phyloP scores from a whole-genome alignment of 768 basidiomycete genomes.

The Heimioporus sp. region DNA sequence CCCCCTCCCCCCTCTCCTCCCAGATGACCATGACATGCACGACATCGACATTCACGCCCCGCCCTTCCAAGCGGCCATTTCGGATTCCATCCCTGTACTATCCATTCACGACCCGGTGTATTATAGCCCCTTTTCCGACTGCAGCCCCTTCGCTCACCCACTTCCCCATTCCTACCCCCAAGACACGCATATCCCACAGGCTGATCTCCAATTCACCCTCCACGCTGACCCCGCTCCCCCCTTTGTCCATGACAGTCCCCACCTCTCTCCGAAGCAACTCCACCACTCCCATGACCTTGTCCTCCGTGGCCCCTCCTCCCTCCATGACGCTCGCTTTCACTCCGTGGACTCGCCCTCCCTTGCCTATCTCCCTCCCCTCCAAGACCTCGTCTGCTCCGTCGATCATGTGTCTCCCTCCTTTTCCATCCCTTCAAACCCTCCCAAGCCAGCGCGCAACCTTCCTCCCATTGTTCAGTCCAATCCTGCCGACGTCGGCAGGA shows the following conservation, averaged over 20 bases:
- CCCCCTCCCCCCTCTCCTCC: conserved; percentile 14
- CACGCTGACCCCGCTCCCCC: conserved; percentile 14
- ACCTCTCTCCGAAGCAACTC: conserved; percentile 28
- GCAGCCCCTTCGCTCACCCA: conserved; percentile 16
- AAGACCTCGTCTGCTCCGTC: conserved; percentile 22
- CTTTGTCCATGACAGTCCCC: conserved; percentile 21
- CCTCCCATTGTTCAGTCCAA: conserved; percentile 35
- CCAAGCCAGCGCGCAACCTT: conserved; percentile 31
- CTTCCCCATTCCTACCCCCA: conserved; percentile 29
- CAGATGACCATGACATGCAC: conserved; percentile 32
- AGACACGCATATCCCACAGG: conserved; percentile 23
- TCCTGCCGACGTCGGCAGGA: conserved; percentile 25
- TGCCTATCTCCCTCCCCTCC: conserved; percentile 22
- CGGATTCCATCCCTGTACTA: conserved; percentile 30
- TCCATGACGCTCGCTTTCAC: conserved; percentile 29
- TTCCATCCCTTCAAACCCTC: conserved; percentile 16
- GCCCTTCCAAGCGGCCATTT: conserved; percentile 11
- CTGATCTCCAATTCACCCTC: conserved; percentile 28
- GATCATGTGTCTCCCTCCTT: conserved; percentile 18
- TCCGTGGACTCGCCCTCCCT: conserved; percentile 18
- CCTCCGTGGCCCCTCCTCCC: conserved; percentile 14
- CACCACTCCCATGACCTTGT: conserved; percentile 25
- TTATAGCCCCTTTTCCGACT: conserved; percentile 32
- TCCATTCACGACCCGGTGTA: conserved; percentile 32
- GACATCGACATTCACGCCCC: conserved; percentile 33